Evolutionary conservation across 169 alveolate species (phyloP).

Genomic region (Hammondia hammondi): DNA sequence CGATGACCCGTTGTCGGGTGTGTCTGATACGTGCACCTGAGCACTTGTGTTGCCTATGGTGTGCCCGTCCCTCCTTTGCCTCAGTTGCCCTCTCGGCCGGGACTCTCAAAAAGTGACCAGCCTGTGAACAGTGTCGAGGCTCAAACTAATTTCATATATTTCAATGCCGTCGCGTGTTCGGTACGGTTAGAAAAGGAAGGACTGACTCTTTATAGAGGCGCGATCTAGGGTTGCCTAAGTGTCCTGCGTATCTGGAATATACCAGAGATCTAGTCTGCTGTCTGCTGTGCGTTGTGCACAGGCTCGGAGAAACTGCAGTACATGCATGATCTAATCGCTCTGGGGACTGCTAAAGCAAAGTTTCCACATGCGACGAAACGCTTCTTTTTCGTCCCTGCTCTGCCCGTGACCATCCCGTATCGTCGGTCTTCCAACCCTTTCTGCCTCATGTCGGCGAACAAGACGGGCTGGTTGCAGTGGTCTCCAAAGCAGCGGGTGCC

Average conservation of each 20-base stretch:
- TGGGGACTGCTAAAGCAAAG: constrained; percentile 49
- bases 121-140: no score
- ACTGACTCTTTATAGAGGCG: no score
- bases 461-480: constrained; percentile 72
- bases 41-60: no score
- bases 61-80: no score
- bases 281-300: background rate
- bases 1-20: no score
- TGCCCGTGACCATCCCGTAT: constrained; percentile 77
- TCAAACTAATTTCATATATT: no score
- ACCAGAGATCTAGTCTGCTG: background rate
- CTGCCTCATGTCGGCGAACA: constrained; percentile 74
- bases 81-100: no score
- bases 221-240: no score
- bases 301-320: constrained; percentile 64
- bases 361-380: constrained; percentile 27
- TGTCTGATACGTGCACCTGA: no score
- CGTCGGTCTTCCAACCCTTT: constrained; percentile 78
- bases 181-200: no score
- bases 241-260: background rate
- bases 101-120: no score
- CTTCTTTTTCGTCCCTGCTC: constrained; percentile 67
- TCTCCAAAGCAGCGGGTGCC: constrained; percentile 50
- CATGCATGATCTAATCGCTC: constrained; percentile 20
- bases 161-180: no score